A percentile compares a stretch with the other conserved stretches of the same genome.
phyloP scores from a whole-genome alignment of 2,329 filamentous ascomycete species.

The Ceratocystis ficicola region DNA sequence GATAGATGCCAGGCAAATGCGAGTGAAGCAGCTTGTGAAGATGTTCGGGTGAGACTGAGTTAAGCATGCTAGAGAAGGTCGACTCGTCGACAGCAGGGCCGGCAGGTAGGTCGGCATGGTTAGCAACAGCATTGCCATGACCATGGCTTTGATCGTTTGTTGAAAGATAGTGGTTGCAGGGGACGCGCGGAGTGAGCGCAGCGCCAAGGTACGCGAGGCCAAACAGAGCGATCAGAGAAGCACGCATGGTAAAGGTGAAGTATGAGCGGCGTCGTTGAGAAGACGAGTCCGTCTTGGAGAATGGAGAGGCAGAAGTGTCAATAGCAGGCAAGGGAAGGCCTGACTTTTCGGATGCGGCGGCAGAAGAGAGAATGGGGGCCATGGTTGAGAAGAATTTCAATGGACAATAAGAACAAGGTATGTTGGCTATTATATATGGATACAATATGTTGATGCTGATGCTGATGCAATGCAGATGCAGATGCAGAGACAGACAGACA shows the following conservation, averaged over 20 bases:
- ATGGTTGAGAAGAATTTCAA: conserved; percentile 1
- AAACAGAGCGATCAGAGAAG: conserved; percentile 15
- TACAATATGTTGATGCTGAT: too few relatives aligned
- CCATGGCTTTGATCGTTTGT: neutral
- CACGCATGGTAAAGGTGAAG: conserved; percentile 16
- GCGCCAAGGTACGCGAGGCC: conserved; percentile 17
- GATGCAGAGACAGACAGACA: too few relatives aligned
- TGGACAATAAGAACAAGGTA: neutral
- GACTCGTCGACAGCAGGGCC: conserved; percentile 13
- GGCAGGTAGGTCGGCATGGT: conserved; percentile 2
- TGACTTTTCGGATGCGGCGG: conserved; percentile 16
- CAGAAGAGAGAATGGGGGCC: conserved; percentile 11
- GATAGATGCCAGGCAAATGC: conserved; percentile 50
- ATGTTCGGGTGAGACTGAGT: conserved; percentile 44
- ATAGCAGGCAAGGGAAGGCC: conserved; percentile 17
- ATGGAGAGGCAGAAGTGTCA: conserved; percentile 6
- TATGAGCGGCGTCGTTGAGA: conserved; percentile 13
- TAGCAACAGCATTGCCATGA: neutral
- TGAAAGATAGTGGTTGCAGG: conserved; percentile 4
- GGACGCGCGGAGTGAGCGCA: conserved; percentile 11
- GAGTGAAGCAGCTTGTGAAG: conserved; percentile 56
- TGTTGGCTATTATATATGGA: neutral
- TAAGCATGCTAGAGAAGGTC: conserved; percentile 31
- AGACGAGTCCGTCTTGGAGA: neutral
- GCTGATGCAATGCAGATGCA: too few relatives aligned